Conservation (phyloP, 2,329 filamentous ascomycete genomes). For the Celoporthe dispersa region DNA sequence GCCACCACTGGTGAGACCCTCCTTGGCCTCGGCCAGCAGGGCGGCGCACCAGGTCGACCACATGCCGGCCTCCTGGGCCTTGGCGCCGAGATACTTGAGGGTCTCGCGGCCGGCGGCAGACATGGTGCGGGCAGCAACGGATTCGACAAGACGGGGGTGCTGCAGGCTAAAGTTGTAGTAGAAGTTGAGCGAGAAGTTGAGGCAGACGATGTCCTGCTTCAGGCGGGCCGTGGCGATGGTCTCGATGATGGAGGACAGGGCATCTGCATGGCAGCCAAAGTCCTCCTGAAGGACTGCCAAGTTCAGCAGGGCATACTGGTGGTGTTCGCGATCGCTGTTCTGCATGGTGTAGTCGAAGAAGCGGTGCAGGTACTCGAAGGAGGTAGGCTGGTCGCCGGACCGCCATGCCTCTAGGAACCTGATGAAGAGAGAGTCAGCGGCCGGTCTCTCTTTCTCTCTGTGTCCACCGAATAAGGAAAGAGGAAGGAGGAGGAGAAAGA, state of each 20-base stretch:
- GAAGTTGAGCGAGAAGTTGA: conserved; percentile 97
- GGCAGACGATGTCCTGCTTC: conserved; percentile 86
- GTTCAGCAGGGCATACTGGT: conserved; percentile 94
- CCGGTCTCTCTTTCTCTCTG: too few relatives aligned
- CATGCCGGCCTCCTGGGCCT: conserved; percentile 85
- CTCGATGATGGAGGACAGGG: conserved; percentile 92
- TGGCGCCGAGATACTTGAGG: conserved; percentile 80
- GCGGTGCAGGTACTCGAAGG: conserved; percentile 88
- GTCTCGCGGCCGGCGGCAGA: conserved; percentile 80
- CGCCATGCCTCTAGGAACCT: conserved; percentile 93
- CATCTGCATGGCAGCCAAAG: conserved; percentile 89
- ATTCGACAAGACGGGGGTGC: conserved; percentile 74
- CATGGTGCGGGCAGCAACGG: conserved; percentile 73
- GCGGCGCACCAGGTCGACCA: conserved; percentile 84
- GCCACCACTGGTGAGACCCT: conserved; percentile 74
- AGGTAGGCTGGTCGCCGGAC: conserved; percentile 84
- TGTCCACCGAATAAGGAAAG: background rate
- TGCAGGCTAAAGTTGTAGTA: conserved; percentile 91
- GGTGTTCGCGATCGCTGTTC: conserved; percentile 79
- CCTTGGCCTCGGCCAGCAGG: conserved; percentile 82
- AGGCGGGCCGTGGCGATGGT: conserved; percentile 93
- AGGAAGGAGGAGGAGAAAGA: background rate
- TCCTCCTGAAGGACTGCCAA: conserved; percentile 92
- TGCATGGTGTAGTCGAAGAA: conserved; percentile 98
- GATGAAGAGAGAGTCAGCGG: conserved; percentile 38